These are phyloP conservation scores for Spergularia marina DNA, from an alignment of 148 eudicot species.

Conservation along the genomic window DNA sequence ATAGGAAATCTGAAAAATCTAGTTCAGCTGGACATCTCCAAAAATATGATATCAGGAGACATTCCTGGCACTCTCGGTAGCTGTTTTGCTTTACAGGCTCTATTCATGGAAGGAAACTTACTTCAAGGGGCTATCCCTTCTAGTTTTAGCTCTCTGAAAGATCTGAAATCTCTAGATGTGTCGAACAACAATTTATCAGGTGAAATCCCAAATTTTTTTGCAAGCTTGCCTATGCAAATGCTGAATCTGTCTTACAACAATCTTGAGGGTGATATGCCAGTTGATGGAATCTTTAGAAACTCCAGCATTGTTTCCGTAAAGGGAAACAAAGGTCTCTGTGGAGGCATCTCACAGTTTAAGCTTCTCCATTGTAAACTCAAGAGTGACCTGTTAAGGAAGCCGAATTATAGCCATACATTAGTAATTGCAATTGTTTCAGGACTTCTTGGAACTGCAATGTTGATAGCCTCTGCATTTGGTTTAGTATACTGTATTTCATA, in stretches of 20 bases:
- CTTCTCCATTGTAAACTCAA: slow-evolving; percentile 22
- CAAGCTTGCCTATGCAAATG: slow-evolving; percentile 2
- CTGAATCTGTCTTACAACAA: slow-evolving; percentile 32
- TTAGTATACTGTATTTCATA: neutral
- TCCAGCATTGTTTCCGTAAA: slow-evolving; percentile 22
- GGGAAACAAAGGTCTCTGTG: slow-evolving; percentile 39
- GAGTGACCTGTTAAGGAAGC: neutral
- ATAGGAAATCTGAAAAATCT: slow-evolving; percentile 28
- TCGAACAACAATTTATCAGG: slow-evolving; percentile 33
- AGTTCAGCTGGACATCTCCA: slow-evolving; percentile 15
- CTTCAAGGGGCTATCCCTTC: slow-evolving; percentile 34
- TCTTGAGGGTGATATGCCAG: slow-evolving; percentile 39
- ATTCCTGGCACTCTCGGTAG: slow-evolving; percentile 31
- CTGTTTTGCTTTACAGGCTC: slow-evolving; percentile 14
- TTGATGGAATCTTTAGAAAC: slow-evolving; percentile 33
- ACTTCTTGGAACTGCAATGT: neutral
- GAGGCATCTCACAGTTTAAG: slow-evolving; percentile 31
- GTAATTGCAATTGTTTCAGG: neutral
- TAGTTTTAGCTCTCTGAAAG: slow-evolving; percentile 16
- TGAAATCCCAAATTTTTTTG: slow-evolving; percentile 28
- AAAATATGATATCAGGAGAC: slow-evolving; percentile 28
- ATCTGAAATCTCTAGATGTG: slow-evolving; percentile 22
- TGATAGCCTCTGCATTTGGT: neutral
- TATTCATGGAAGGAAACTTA: slow-evolving; percentile 26
- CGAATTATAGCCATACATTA: neutral